These are phyloP conservation scores for Podospora australis DNA, from an alignment of 495 filamentous ascomycete species.

Conservation along the genomic window DNA sequence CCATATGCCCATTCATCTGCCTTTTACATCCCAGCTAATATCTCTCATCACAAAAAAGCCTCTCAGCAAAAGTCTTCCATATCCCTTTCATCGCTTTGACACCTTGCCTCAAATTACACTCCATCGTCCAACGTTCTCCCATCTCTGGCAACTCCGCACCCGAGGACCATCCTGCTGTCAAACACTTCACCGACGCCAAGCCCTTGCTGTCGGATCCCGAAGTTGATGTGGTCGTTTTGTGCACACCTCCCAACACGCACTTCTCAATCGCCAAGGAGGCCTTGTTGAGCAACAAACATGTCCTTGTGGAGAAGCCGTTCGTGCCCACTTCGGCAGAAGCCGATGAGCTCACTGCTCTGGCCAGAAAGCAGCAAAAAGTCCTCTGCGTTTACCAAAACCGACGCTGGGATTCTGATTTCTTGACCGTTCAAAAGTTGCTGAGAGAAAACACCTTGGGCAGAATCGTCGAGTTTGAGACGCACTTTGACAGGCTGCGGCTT, in stretches of 20 bases:
- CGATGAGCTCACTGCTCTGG: conserved; percentile 57
- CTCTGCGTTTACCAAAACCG: conserved; percentile 88
- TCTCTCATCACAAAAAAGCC: conserved; percentile 37
- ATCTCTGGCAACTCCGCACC: conserved; percentile 50
- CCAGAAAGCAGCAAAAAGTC: conserved; percentile 52
- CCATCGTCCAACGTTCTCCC: conserved; percentile 65
- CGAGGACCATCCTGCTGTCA: conserved; percentile 61
- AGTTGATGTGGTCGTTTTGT: conserved; percentile 68
- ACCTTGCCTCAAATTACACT: conserved; percentile 61
- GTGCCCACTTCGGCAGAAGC: conserved; percentile 67
- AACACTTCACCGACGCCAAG: conserved; percentile 54
- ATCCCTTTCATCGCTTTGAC: conserved; percentile 73
- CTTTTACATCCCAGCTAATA: conserved; percentile 6
- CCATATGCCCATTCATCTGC: background rate
- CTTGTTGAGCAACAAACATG: conserved; percentile 71
- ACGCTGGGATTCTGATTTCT: conserved; percentile 79
- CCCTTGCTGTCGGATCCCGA: conserved; percentile 58
- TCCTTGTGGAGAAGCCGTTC: conserved; percentile 88
- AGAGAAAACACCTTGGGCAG: conserved; percentile 51
- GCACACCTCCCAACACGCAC: conserved; percentile 72
- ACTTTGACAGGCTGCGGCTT: conserved; percentile 76
- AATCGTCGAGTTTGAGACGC: conserved; percentile 68
- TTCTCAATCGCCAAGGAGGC: conserved; percentile 58
- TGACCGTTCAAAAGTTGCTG: conserved; percentile 62
- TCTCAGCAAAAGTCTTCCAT: conserved; percentile 86